phyloP scores from a whole-genome alignment of 148 eudicot species.

The Oxyria digyna region DNA sequence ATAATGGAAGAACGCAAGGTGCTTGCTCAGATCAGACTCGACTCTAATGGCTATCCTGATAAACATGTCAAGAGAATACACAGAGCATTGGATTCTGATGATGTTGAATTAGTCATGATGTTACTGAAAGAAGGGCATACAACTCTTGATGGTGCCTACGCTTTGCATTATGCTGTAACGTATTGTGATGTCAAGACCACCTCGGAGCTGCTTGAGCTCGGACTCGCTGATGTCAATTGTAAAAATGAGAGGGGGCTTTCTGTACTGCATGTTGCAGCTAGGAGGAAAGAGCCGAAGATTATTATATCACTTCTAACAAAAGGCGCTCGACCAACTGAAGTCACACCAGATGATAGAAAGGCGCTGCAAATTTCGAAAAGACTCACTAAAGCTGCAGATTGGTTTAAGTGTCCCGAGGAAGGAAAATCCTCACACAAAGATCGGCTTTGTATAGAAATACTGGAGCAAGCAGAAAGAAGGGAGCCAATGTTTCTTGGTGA shows the following conservation, averaged over 20 bases:
- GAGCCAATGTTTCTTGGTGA: conserved; percentile 60
- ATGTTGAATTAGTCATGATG: conserved; percentile 79
- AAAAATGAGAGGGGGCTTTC: conserved; percentile 49
- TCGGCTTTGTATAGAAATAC: conserved; percentile 78
- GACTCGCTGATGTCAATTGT: conserved; percentile 63
- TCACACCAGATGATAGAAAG: conserved; percentile 68
- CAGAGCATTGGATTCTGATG: conserved; percentile 82
- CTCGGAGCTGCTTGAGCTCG: conserved; percentile 68
- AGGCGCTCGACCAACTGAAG: conserved; percentile 73
- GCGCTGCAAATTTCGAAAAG: conserved; percentile 76
- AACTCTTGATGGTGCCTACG: conserved; percentile 63
- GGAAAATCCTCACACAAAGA: conserved; percentile 61
- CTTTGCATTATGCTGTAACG: conserved; percentile 89
- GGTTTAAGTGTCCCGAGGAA: conserved; percentile 35
- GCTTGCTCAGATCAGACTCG: conserved; percentile 35
- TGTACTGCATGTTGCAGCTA: conserved; percentile 83
- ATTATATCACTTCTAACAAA: conserved; percentile 77
- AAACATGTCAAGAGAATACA: conserved; percentile 79
- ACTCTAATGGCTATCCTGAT: conserved; percentile 39
- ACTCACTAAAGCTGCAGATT: conserved; percentile 53
- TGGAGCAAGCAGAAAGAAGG: conserved; percentile 86
- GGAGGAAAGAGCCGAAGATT: conserved; percentile 88
- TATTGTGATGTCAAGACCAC: conserved; percentile 74
- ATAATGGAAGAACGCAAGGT: conserved; percentile 50
- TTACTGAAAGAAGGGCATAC: conserved; percentile 63